Percentiles rank a stretch among this genome's conserved stretches.
Evolutionary conservation across 306 rosid species (phyloP).

Genomic region (Sindora glabra): DNA sequence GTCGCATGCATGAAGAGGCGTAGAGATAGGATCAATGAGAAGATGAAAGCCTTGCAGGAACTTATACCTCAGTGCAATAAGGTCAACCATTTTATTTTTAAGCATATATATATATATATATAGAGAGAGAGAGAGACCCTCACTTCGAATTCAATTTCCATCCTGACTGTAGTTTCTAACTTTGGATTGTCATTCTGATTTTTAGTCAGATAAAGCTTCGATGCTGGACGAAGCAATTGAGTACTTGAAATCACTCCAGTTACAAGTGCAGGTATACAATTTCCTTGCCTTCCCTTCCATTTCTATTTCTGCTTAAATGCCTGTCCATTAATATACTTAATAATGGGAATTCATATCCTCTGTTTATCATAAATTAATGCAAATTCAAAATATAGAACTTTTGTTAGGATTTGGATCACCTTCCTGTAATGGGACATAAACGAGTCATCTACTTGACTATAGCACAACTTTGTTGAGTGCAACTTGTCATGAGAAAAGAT

Average conservation of each 20-base stretch:
- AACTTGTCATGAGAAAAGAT: no score
- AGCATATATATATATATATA: no score
- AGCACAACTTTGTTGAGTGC: no score
- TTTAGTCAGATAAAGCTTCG: slow-evolving; percentile 86
- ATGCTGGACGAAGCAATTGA: slow-evolving; percentile 93
- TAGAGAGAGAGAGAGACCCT: no score
- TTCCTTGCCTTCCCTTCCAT: neutral
- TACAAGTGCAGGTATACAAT: slow-evolving; percentile 79
- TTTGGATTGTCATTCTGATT: no score
- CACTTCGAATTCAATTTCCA: neutral
- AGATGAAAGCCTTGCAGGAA: slow-evolving; percentile 83
- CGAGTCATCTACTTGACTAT: no score
- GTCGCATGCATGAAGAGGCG: slow-evolving; percentile 50
- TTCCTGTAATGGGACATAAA: neutral
- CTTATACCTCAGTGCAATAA: slow-evolving; percentile 85
- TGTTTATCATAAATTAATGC: neutral
- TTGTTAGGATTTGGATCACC: neutral
- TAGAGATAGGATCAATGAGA: slow-evolving; percentile 82
- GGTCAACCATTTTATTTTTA: slow-evolving; percentile 23
- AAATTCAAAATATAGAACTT: neutral
- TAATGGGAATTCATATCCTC: neutral
- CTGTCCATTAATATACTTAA: neutral
- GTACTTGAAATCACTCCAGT: slow-evolving; percentile 74
- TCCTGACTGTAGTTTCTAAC: no score
- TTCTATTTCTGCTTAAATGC: no score